Conservation (phyloP, 2,329 filamentous ascomycete genomes). For the Chaetomium sp. region DNA sequence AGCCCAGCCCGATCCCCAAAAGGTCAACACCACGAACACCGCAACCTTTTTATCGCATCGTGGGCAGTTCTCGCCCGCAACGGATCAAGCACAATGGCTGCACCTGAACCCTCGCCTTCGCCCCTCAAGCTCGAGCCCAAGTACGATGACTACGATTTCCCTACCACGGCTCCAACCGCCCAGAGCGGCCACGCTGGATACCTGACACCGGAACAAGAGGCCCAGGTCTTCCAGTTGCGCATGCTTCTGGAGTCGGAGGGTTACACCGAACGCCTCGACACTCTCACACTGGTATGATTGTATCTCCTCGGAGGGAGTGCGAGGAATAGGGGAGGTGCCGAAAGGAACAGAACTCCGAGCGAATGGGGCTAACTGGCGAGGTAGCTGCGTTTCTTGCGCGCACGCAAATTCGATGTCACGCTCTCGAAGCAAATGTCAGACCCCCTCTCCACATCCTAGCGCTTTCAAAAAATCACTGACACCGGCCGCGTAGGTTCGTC, state of each 20-base stretch:
- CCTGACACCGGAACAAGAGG: slow-evolving; percentile 80
- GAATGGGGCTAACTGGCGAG: background rate
- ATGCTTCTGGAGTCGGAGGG: slow-evolving; percentile 77
- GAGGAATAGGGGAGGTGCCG: background rate
- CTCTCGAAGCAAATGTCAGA: slow-evolving; percentile 76
- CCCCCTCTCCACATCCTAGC: too few relatives aligned
- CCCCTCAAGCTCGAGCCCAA: slow-evolving; percentile 66
- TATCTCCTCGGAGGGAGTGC: background rate
- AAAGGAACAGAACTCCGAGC: too few relatives aligned
- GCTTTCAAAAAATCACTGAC: slow-evolving; percentile 25
- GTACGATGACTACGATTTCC: slow-evolving; percentile 95
- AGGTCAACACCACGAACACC: background rate
- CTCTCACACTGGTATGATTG: slow-evolving; percentile 69
- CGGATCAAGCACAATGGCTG: slow-evolving; percentile 12
- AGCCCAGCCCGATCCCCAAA: background rate
- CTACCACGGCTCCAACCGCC: slow-evolving; percentile 63
- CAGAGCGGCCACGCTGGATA: slow-evolving; percentile 80
- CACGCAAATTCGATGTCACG: slow-evolving; percentile 89
- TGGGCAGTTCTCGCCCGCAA: background rate
- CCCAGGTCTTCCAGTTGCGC: slow-evolving; percentile 79
- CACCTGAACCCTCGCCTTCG: slow-evolving; percentile 20
- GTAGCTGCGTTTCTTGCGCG: slow-evolving; percentile 82
- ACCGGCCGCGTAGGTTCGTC: slow-evolving; percentile 60
- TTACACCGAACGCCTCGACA: slow-evolving; percentile 80
- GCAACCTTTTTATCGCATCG: background rate